Evolutionary conservation across 1,139 yeast species (phyloP).

Genomic region (Pneumocystis sp.): DNA sequence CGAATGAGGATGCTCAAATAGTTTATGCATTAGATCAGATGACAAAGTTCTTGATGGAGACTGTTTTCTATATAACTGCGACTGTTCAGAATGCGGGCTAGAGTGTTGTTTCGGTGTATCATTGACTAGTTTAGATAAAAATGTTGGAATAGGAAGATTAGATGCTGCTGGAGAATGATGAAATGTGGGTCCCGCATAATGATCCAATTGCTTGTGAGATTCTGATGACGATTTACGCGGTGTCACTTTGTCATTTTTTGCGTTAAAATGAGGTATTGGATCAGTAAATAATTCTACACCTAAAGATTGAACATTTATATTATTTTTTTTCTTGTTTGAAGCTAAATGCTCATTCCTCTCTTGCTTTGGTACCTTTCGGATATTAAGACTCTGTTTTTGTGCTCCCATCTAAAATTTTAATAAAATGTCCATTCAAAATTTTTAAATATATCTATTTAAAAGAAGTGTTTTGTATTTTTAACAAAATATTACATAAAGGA

Average conservation of each 20-base stretch:
- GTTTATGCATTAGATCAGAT: background rate
- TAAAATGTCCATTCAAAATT: background rate
- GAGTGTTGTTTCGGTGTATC: background rate
- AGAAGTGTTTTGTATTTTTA: background rate
- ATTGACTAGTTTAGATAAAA: conserved; percentile 16
- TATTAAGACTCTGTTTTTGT: background rate
- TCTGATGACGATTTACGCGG: background rate
- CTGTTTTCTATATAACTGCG: background rate
- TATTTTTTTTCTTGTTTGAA: background rate
- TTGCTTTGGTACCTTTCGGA: background rate
- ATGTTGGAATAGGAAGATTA: conserved; percentile 29
- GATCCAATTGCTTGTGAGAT: background rate
- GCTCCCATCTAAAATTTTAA: background rate
- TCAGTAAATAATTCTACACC: background rate
- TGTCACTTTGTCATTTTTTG: background rate
- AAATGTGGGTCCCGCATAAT: conserved; percentile 29
- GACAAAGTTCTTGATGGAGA: background rate
- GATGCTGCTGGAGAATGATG: conserved; percentile 32
- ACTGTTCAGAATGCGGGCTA: background rate
- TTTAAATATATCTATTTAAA: background rate
- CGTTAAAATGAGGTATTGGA: background rate
- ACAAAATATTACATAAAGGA: background rate
- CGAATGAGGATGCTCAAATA: background rate
- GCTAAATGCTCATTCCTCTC: background rate
- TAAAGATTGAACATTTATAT: background rate